Evolutionary conservation across 768 basidiomycete genomes (phyloP).

Genomic region (Coprinellus micaceus): DNA sequence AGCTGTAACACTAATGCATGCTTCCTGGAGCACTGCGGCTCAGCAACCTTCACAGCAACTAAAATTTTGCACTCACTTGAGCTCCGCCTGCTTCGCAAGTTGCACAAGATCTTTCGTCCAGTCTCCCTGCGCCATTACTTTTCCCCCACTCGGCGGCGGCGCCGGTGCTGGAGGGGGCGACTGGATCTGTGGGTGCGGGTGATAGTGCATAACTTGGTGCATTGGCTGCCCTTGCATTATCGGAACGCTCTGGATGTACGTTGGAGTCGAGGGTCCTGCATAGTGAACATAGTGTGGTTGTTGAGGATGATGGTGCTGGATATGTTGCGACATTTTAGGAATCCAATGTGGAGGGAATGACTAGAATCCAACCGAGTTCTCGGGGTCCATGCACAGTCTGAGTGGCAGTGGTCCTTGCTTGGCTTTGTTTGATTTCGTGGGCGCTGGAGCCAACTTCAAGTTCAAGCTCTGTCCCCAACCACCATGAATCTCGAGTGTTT

Average conservation of each 20-base stretch:
- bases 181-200: constrained; percentile 21
- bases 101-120: constrained; percentile 87
- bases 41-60: background rate
- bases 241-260: constrained; percentile 13
- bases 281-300: constrained; percentile 38
- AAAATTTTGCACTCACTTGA: constrained; percentile 60
- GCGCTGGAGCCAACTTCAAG: too few species aligned
- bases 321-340: constrained; percentile 43
- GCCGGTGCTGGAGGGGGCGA: constrained; percentile 24
- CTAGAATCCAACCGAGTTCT: constrained; percentile 31
- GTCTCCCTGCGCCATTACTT: constrained; percentile 66
- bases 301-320: constrained; percentile 32
- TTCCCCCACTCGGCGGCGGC: constrained; percentile 5
- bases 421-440: constrained; percentile 12
- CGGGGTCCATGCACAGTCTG: constrained; percentile 29
- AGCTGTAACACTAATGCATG: constrained; percentile 80
- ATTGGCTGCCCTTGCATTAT: constrained; percentile 24
- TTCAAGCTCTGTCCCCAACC: too few species aligned
- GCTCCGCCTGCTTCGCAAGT: constrained; percentile 81
- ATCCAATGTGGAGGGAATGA: constrained; percentile 13
- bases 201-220: constrained; percentile 30
- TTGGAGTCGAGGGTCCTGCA: constrained; percentile 25
- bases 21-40: constrained; percentile 45
- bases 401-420: constrained; percentile 19
- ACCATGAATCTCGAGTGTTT: too few species aligned